These are phyloP conservation scores for Hypoxylon fuscum DNA, from an alignment of 495 filamentous ascomycete genomes.

Conservation along the genomic window DNA sequence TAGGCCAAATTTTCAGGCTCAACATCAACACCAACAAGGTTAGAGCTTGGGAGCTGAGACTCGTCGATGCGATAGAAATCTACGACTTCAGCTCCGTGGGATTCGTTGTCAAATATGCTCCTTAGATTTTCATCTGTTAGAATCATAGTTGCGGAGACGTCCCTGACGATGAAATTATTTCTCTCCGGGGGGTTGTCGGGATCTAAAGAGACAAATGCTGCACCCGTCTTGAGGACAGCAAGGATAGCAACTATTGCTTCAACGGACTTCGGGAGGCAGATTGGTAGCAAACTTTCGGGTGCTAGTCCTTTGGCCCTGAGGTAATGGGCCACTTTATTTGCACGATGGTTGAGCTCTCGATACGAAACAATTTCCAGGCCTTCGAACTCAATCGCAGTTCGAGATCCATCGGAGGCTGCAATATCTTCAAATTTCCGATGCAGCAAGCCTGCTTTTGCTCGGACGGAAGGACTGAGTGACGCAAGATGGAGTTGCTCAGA, in stretches of 20 bases:
- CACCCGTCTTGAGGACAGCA: constrained; percentile 66
- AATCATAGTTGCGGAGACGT: constrained; percentile 9
- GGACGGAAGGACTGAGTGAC: neutral
- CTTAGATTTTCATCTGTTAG: neutral
- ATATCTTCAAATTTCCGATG: neutral
- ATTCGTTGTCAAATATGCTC: neutral
- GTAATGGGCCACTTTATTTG: neutral
- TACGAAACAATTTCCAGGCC: neutral
- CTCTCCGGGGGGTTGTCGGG: constrained; percentile 33
- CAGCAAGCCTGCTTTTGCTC: neutral
- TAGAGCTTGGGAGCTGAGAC: neutral
- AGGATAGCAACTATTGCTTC: constrained; percentile 50
- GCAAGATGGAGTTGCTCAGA: neutral
- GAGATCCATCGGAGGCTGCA: neutral
- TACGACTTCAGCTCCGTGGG: constrained; percentile 1
- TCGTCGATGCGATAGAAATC: constrained; percentile 1
- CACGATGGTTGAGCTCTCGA: neutral
- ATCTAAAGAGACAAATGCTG: constrained; percentile 66
- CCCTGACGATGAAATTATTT: neutral
- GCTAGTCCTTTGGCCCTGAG: neutral
- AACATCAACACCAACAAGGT: neutral
- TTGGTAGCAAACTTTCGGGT: neutral
- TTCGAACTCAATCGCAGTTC: constrained; percentile 2
- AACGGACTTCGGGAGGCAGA: neutral
- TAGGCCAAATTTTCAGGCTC: constrained; percentile 45